Base-by-base conservation (phyloP, 129 eudicot genomes). In the Pulicaria dysenterica region DNA sequence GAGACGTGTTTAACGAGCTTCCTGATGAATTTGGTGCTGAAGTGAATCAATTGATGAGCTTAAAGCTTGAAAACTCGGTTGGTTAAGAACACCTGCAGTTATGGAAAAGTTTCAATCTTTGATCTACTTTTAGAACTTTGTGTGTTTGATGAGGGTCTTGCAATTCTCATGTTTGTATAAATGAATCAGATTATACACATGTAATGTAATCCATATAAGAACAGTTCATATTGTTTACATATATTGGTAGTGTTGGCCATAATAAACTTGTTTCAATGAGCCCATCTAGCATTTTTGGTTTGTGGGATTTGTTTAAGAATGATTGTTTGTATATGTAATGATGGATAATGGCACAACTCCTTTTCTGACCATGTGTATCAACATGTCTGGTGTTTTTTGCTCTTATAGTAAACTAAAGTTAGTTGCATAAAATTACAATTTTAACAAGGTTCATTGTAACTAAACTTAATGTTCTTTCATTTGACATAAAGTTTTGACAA, bases 21-120 rank as follows among this genome's bases (percentile, higher is more conserved):
- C 98, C 98, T 8, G 93, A 88, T 77, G 98, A 94, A 75, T 90
- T 94, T 77, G 93, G 96, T 11, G 91, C 98, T 55, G 98, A 94
- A 81, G 98, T 90, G 43, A 94, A 94, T 70, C 96, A 90, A 79
- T 86, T 94, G 62, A 90, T 94, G 98, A 94, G 95, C 80, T 67
- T 94, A 72, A 94, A 90, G 84, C 97, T 94, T 55, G 96, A 90
- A 83, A 93, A 96, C 60, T 90, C 98, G 1, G 98, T 94, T 64
- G 98, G 98, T 76, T 92, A 89, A 63, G 72, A 77, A 38, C 54
- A 67, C 34, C 8, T 59, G 36, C 24, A 48, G 31, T 66, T 51
- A 11, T 77, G 13, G 47, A 62, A 69, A 69, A 37, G 59, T 70
- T 53, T 63, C 43, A 0, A 16, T 69, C 50, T 63, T 17, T 70